phyloP scores from a whole-genome alignment of 1,284 basidiomycete genomes.

The Leccinum pachyderme region DNA sequence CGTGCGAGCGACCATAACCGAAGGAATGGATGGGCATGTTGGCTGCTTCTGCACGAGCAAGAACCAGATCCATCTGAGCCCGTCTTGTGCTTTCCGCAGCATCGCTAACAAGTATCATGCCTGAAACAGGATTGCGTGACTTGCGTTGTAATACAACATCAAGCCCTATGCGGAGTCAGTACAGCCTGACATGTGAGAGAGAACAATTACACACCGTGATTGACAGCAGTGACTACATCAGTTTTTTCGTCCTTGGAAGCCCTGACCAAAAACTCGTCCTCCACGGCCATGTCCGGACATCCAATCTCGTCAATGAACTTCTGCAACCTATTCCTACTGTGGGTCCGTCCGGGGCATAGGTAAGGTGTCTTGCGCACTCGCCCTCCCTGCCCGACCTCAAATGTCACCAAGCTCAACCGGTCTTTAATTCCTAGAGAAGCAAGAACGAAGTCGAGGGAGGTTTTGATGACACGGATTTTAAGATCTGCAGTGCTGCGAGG shows the following conservation, averaged over 20 bases:
- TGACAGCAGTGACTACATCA: conserved; percentile 95
- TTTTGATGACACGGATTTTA: conserved; percentile 83
- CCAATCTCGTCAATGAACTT: conserved; percentile 77
- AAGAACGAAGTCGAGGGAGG: conserved; percentile 81
- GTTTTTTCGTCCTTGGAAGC: conserved; percentile 85
- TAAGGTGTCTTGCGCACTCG: conserved; percentile 87
- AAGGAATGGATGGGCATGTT: conserved; percentile 96
- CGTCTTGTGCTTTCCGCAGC: conserved; percentile 85
- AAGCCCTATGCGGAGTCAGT: conserved; percentile 51
- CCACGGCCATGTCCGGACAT: conserved; percentile 40
- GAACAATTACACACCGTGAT: conserved; percentile 62
- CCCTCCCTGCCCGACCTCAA: conserved; percentile 80
- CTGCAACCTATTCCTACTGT: conserved; percentile 68
- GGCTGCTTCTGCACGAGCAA: conserved; percentile 93
- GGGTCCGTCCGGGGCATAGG: conserved; percentile 65
- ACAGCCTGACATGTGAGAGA: neutral
- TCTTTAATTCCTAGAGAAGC: conserved; percentile 74
- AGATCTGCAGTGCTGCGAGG: conserved; percentile 77
- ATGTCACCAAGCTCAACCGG: conserved; percentile 83
- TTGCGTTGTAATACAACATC: conserved; percentile 94
- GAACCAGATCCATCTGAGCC: conserved; percentile 98
- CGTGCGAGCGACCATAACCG: conserved; percentile 94
- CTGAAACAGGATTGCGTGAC: conserved; percentile 83
- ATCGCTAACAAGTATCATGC: conserved; percentile 92
- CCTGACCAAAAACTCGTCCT: conserved; percentile 77